phyloP scores from a whole-genome alignment of 176 grass and related monocot genomes.

The Triticum timopheevii region DNA sequence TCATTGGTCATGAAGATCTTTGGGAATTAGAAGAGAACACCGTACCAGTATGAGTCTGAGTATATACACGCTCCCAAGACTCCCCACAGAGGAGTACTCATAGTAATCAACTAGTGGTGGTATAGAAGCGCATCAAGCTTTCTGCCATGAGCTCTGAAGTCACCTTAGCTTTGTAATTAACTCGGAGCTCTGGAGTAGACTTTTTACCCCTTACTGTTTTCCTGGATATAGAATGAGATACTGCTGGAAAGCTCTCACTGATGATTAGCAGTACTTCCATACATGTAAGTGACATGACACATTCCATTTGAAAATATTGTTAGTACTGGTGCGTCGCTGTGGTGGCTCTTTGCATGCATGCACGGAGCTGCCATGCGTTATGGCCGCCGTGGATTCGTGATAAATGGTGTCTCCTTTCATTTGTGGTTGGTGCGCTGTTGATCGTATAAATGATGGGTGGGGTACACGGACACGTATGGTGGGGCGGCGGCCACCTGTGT shows the following conservation, averaged over 20 bases:
- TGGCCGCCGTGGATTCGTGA: background rate
- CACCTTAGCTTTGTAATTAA: background rate
- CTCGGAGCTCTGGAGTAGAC: background rate
- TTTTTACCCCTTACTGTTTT: background rate
- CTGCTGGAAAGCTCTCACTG: background rate
- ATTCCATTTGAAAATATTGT: background rate
- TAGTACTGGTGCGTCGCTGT: background rate
- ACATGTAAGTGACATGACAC: background rate
- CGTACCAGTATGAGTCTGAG: background rate
- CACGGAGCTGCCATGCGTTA: background rate
- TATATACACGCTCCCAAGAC: background rate
- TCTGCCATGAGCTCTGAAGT: background rate
- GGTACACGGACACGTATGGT: background rate
- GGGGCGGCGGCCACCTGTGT: conserved; percentile 7
- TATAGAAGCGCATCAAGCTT: background rate
- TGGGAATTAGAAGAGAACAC: background rate
- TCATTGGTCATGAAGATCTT: background rate
- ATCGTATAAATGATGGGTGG: background rate
- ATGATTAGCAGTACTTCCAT: background rate
- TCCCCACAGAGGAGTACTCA: background rate
- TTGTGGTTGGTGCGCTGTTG: background rate
- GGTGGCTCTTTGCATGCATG: background rate
- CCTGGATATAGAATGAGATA: background rate
- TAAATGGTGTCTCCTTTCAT: conserved; percentile 25
- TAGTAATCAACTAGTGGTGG: background rate